phyloP scores from a whole-genome alignment of 164 flowering plant species.

The Hamamelis virginiana region DNA sequence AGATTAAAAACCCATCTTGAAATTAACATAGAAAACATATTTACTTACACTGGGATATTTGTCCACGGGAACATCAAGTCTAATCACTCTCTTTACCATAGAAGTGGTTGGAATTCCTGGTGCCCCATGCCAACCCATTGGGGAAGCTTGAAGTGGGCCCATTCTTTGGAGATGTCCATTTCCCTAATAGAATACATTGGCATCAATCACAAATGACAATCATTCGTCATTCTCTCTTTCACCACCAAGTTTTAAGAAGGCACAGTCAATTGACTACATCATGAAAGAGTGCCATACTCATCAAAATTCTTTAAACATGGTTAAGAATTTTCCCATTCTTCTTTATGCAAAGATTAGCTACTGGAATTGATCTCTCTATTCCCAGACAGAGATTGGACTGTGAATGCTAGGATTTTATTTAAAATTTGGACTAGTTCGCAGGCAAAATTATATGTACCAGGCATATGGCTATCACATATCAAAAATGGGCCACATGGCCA shows the following conservation, averaged over 20 bases:
- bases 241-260: neutral
- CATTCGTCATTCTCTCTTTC: too few relatives aligned
- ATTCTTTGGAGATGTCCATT: slow-evolving; percentile 58
- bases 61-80: slow-evolving; percentile 85
- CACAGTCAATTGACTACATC: neutral
- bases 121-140: slow-evolving; percentile 67
- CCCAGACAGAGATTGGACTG: too few relatives aligned
- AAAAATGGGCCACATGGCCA: too few relatives aligned
- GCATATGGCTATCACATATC: too few relatives aligned
- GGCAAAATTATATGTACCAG: too few relatives aligned
- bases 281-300: too few relatives aligned
- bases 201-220: neutral
- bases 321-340: too few relatives aligned
- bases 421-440: too few relatives aligned
- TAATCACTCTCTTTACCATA: slow-evolving; percentile 62
- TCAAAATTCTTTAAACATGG: too few relatives aligned
- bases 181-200: slow-evolving; percentile 40
- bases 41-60: slow-evolving; percentile 71
- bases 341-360: too few relatives aligned
- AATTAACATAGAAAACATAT: neutral
- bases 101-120: slow-evolving; percentile 56
- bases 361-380: too few relatives aligned
- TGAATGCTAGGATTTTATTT: too few relatives aligned
- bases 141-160: slow-evolving; percentile 49
- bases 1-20: neutral